Base-by-base conservation (phyloP, 768 basidiomycete species). In the Kwoniella europaea region DNA sequence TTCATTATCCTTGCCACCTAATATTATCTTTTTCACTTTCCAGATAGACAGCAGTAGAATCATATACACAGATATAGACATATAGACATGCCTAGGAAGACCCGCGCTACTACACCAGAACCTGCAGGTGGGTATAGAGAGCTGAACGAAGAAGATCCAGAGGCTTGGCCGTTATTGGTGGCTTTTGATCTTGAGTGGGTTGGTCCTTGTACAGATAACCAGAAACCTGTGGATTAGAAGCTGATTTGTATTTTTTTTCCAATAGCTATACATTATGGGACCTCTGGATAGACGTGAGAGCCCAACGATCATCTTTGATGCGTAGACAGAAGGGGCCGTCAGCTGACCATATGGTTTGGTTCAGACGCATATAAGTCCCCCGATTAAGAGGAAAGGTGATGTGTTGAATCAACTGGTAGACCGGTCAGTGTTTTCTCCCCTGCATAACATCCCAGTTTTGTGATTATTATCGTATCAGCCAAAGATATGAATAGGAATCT, bases 171-270 rank as follows among this genome's bases (percentile, higher is more conserved):
- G 15, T 63, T 74, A n/a, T 67, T 75, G 9, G 85, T 93, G 24
- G 91, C 90, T 2, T 93, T 94, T 79, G 93, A 94, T 77, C 84
- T 94, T 16, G 92, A 94, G 90, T 93, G 81, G 62, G 88, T 79
- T 42, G 24, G n/a, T n/a, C 42, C 29, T 46, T 65, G 15, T 35
- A 5, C 10, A 64, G 35, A 15, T 20, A 35, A 42, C 35, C 58
- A 66, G 46, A 71, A 24, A 46, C 41, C 18, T 44, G 15, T 16
- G 10, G 6, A 10, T 16, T 24, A 12, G 22, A 27, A 13, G 15
- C 20, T 44, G 61, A 16, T 50, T 18, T 13, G 3, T 44, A 35
- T 35, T 4, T 35, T 35, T 41, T 2, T 18, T 20, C 12, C 4
- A 13, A 3, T 35, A 92, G 92, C 79, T 93, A 91, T 81, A 94